A percentile compares a stretch with the other conserved stretches of the same genome.
Conservation (phyloP, 2,329 filamentous ascomycete species). For the Fusarium paranaense region DNA sequence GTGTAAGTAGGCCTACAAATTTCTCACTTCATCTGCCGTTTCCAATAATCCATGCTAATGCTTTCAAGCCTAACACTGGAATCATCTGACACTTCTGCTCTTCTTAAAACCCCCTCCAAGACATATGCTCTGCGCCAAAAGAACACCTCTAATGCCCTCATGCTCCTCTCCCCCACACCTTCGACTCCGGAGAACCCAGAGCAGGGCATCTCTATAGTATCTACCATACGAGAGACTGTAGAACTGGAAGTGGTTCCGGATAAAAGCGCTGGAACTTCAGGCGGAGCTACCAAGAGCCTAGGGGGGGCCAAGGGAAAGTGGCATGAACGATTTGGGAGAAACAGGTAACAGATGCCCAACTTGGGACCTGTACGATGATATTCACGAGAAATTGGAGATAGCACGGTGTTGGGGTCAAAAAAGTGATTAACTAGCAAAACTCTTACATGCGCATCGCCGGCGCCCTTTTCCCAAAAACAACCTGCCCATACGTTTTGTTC, state of each 20-base stretch:
- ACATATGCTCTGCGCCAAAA: constrained; percentile 73
- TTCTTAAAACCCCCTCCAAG: constrained; percentile 63
- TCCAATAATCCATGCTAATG: not conserved
- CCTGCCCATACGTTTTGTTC: not conserved
- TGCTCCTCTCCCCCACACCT: constrained; percentile 59
- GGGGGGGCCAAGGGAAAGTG: constrained; percentile 61
- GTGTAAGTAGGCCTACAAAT: constrained; percentile 55
- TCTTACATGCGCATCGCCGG: not conserved
- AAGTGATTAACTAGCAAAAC: not conserved
- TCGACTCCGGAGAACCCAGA: constrained; percentile 36
- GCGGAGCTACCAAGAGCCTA: constrained; percentile 40
- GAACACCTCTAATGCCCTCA: constrained; percentile 75
- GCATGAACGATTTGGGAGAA: constrained; percentile 69
- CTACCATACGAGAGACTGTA: constrained; percentile 71
- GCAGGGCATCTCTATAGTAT: constrained; percentile 59
- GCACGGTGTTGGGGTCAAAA: constrained; percentile 2
- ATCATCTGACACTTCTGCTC: constrained; percentile 60
- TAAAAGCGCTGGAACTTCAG: constrained; percentile 39
- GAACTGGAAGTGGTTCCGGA: constrained; percentile 64
- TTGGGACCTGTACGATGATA: not conserved
- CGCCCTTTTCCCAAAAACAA: not conserved
- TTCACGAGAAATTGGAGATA: not conserved
- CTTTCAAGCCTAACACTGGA: constrained; percentile 59
- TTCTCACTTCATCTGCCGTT: not conserved
- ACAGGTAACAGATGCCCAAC: constrained; percentile 48